Conservation (phyloP, 169 alveolate species). For the Plasmodium reichenowi region DNA sequence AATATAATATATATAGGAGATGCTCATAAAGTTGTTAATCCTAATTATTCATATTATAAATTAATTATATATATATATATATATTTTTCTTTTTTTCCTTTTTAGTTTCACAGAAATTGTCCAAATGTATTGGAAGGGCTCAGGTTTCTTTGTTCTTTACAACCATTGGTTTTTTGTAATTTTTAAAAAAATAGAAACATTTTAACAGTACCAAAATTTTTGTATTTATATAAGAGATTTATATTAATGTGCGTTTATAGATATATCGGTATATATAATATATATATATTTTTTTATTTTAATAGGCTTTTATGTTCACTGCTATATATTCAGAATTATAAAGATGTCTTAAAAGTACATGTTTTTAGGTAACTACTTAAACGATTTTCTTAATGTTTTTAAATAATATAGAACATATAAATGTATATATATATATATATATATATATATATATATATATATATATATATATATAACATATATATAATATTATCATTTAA, state of each 20-base stretch:
- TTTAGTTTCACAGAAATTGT: conserved; percentile 58
- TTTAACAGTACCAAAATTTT: not conserved
- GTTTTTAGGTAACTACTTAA: conserved; percentile 32
- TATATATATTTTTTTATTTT: not conserved
- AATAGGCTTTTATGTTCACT: conserved; percentile 46
- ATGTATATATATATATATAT: not conserved
- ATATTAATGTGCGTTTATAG: not conserved
- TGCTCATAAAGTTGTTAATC: too few relatives aligned
- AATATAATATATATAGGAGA: not conserved
- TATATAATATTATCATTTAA: not conserved
- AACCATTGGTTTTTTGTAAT: conserved; percentile 59
- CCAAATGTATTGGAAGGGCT: conserved; percentile 68
- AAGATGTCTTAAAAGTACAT: conserved; percentile 65
- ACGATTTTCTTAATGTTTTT: too few relatives aligned
- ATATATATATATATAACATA: not conserved
- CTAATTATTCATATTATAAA: too few relatives aligned
- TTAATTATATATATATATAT: too few relatives aligned
- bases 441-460: not conserved
- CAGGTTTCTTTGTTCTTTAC: conserved; percentile 73
- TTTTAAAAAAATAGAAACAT: not conserved
- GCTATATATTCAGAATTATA: conserved; percentile 38
- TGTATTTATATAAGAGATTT: not conserved
- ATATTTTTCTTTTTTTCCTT: not conserved
- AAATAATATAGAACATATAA: not conserved
- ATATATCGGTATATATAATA: not conserved